A percentile compares a stretch with the other conserved stretches of the same genome.
These are phyloP conservation scores for Ceratobasidium theobromae DNA, from an alignment of 1,284 basidiomycete species.

Conservation along the genomic window DNA sequence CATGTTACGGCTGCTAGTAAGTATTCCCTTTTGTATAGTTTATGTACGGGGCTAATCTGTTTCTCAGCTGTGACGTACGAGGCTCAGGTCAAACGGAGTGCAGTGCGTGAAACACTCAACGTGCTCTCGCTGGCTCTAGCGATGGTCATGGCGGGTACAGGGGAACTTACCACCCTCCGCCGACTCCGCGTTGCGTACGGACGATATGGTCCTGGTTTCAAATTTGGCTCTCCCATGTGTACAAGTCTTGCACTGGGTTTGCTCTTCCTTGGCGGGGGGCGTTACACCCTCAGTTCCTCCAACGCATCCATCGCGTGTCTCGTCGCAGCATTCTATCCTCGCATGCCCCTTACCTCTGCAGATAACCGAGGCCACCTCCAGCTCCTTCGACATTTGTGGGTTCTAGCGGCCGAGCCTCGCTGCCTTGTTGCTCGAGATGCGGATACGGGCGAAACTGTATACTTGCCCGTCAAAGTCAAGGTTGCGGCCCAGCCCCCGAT, in stretches of 20 bases:
- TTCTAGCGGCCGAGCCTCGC: conserved; percentile 89
- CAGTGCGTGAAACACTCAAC: conserved; percentile 86
- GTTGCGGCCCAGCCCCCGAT: conserved; percentile 61
- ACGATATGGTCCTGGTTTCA: conserved; percentile 74
- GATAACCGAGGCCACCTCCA: conserved; percentile 94
- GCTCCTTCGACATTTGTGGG: conserved; percentile 94
- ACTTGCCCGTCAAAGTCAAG: conserved; percentile 86
- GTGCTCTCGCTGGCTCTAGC: conserved; percentile 82
- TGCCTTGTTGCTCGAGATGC: conserved; percentile 90
- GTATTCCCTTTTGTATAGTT: neutral
- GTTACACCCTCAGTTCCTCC: conserved; percentile 90
- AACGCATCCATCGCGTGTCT: conserved; percentile 89
- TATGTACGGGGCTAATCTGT: conserved; percentile 31
- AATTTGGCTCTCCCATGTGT: conserved; percentile 89
- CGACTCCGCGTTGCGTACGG: conserved; percentile 90
- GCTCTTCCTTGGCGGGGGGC: conserved; percentile 91
- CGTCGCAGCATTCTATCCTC: conserved; percentile 88
- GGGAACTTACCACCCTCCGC: conserved; percentile 86
- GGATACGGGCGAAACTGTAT: conserved; percentile 85
- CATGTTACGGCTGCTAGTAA: conserved; percentile 24
- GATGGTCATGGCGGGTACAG: conserved; percentile 95
- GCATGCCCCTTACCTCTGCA: conserved; percentile 72
- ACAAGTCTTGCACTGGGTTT: conserved; percentile 91
- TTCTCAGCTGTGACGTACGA: conserved; percentile 71
- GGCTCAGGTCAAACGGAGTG: conserved; percentile 78